Evolutionary conservation across 768 basidiomycete genomes (phyloP), one percentile per base, ranked within the genome.

Genomic region (Russula sp.): DNA sequence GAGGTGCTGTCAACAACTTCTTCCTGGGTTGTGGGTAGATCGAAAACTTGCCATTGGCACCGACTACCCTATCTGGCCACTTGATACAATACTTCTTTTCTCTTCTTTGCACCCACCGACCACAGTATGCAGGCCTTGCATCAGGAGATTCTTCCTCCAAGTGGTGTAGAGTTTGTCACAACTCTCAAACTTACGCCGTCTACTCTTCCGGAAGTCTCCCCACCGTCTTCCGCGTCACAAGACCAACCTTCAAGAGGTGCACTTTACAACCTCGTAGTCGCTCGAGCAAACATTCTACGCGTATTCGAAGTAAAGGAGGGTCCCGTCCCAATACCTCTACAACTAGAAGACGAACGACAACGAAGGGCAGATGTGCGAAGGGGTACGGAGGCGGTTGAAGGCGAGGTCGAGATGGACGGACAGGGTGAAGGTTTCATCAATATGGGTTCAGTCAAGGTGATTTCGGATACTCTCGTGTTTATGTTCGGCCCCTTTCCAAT

Each of bases 301-400:
- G 82, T 98, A 36, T 99, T 92, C 74, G 92, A 94, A 73, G 86
- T 98, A 42, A 77, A 86, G 53, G 89, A 94, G 71, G 86, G 90
- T 70, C 81, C 79, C 2, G 80, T 79, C 8, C 81, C 83, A 0
- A 77, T 89, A 50, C 77, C 79, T 9, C 72, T 78, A n/a, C 79
- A 81, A 60, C 76, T 75, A 28, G 86, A 89, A 61, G 84, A 84
- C 73, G 87, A 86, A 69, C 81, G 81, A 34, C 84, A 87, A 66
- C 79, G 79, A 69, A 78, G 76, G 64, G 78, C 80, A 16, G 81
- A 77, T 61, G 79, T 84, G 46, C 80, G 86, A 44, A 82, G 77
- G 71, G 87, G 85, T 30, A 87, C 86, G 20, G 89, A 89, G 72
- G 83, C 89, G 24, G 86, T 88, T 0, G 86, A 89, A 71, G 88